Evolutionary conservation across 2,329 filamentous ascomycete genomes (phyloP), one percentile per base, ranked within the genome.

Genomic region (Aspergillus nomiae): DNA sequence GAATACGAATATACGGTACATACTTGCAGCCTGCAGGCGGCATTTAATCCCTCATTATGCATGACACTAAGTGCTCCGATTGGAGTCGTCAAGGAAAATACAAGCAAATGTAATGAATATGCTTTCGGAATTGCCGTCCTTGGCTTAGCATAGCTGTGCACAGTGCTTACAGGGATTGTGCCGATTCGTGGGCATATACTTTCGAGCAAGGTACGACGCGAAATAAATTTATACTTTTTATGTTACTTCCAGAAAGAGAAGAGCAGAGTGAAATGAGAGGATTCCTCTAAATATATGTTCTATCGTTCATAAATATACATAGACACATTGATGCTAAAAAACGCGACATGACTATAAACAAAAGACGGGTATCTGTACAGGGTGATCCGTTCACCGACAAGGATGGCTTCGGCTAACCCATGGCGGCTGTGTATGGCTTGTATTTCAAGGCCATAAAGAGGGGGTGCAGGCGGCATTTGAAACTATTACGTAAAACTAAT

Each of bases 261-360:
- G 26, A 7, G 24, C 45, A 32, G 55, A 16, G 30, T 38, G 54
- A 36, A 21, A 7, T 11, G 46, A 19, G 26, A 28, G 57, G 30
- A 19, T 36, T 51, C 48, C 11, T 38, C 32, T 19, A 26, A 26
- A 41, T 32, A 51, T 53, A 55, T 55, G 12, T 55, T 55, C 51
- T 55, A 55, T 55, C 51, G 19, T 54, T 54, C 51, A 38, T 55
- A 55, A 55, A 55, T 55, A 55, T 55, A 55, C 51, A 55, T 55
- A 55, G 12, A 24, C n/a, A 38, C 51, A 55, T 55, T 41, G 51
- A 55, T 55, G 51, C 51, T 55, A 26, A 24, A 19, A 38, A 55
- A 38, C 21, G 10, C 32, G 34, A 38, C 30, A 21, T 55, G 51
- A 38, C 21, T 38, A 55, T 38, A 55, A 55, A 55, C 32, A 38